Percentiles rank a stretch among this genome's conserved stretches.
These are phyloP conservation scores for Xylariaceae sp. DNA, from an alignment of 2,329 filamentous ascomycete genomes.

Conservation along the genomic window DNA sequence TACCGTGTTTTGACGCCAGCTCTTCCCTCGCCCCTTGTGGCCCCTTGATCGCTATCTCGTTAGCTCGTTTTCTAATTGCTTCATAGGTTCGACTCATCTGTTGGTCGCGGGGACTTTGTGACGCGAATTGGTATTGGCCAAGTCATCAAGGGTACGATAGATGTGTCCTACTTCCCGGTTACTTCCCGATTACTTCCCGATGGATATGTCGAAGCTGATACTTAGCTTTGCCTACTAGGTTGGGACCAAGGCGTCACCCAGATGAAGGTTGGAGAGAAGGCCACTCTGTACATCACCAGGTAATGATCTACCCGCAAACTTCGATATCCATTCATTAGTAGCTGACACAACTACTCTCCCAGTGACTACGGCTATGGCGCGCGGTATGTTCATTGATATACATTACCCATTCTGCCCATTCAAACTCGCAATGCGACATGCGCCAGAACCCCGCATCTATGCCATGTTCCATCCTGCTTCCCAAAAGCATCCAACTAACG, in stretches of 20 bases:
- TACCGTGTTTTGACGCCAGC: conserved; percentile 12
- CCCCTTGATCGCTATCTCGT: too few species aligned
- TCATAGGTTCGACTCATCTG: conserved; percentile 80
- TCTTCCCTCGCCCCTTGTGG: not conserved
- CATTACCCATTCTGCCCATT: not conserved
- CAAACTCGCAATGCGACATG: not conserved
- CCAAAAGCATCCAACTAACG: conserved; percentile 4
- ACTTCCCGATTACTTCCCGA: too few species aligned
- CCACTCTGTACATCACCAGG: conserved; percentile 74
- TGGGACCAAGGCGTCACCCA: conserved; percentile 80
- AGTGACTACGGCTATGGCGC: conserved; percentile 33
- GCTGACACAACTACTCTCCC: conserved; percentile 15
- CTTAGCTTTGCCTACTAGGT: conserved; percentile 40
- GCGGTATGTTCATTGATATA: conserved; percentile 24
- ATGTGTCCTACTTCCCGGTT: not conserved
- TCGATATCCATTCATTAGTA: not conserved
- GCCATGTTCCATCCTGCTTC: not conserved
- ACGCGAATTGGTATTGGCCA: conserved; percentile 73
- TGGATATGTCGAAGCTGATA: conserved; percentile 3
- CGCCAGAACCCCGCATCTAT: not conserved
- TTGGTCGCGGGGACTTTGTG: conserved; percentile 69
- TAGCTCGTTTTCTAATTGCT: conserved; percentile 1
- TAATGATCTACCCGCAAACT: conserved; percentile 34
- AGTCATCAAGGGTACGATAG: conserved; percentile 71
- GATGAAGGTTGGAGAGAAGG: conserved; percentile 90